Evolutionary conservation across 176 grass and related monocot genomes (phyloP).

Genomic region (Lolium multiflorum): DNA sequence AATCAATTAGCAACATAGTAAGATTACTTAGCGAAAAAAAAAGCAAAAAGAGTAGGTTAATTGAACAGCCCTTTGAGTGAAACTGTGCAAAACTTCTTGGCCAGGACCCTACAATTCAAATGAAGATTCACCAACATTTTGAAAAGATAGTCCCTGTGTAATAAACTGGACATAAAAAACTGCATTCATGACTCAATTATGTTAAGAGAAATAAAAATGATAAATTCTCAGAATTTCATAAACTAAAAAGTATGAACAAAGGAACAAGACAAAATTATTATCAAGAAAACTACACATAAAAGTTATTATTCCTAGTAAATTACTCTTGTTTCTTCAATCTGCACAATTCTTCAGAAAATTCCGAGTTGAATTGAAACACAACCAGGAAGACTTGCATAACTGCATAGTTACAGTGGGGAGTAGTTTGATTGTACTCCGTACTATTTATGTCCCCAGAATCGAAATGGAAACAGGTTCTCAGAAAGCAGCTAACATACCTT

Average conservation of each 20-base stretch:
- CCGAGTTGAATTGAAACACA: not conserved
- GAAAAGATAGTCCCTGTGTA: not conserved
- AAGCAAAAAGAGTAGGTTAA: not conserved
- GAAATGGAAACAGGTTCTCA: not conserved
- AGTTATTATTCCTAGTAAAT: constrained; percentile 3
- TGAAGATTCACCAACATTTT: not conserved
- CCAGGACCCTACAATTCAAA: not conserved
- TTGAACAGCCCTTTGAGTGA: not conserved
- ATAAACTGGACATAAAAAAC: not conserved
- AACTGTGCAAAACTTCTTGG: not conserved
- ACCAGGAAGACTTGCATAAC: not conserved
- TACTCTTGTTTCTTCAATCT: not conserved
- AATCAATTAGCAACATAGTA: not conserved
- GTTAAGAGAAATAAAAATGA: not conserved
- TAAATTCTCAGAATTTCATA: not conserved
- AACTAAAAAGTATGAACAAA: not conserved
- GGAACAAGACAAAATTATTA: not conserved
- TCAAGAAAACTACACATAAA: not conserved
- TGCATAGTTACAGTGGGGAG: too few species aligned
- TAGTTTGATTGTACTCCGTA: not conserved
- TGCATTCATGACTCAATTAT: not conserved
- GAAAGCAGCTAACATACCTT: constrained; percentile 52
- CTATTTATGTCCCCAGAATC: not conserved
- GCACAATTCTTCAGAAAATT: not conserved
- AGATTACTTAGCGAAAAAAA: not conserved